Evolutionary conservation across 2,329 filamentous ascomycete species (phyloP).

Genomic region (Elsinoe australis): DNA sequence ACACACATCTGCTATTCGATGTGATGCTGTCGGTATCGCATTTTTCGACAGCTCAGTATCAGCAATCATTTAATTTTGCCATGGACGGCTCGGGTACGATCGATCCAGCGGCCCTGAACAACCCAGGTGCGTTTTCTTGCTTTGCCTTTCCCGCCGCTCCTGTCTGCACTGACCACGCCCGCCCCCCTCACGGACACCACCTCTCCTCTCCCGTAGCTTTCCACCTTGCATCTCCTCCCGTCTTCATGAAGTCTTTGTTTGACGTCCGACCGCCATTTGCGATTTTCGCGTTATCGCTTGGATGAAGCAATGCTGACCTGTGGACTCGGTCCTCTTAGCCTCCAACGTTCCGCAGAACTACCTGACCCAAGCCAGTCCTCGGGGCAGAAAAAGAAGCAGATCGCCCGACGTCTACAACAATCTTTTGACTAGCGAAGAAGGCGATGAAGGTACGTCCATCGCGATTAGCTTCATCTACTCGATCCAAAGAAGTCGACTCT

Average conservation of each 20-base stretch:
- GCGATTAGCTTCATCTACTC: too few species aligned
- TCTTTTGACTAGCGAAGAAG: conserved; percentile 41
- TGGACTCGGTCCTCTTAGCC: conserved; percentile 28
- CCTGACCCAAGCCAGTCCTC: conserved; percentile 46
- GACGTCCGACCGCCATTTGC: background rate
- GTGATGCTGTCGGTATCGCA: conserved; percentile 34
- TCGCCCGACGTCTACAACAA: conserved; percentile 57
- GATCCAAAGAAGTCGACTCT: too few species aligned
- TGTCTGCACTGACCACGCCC: conserved; percentile 18
- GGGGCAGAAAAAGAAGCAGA: conserved; percentile 71
- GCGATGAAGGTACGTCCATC: conserved; percentile 58
- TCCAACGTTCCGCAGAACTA: conserved; percentile 40
- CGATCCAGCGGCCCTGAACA: conserved; percentile 80
- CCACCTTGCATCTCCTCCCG: conserved; percentile 11
- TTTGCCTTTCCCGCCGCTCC: background rate
- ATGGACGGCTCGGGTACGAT: conserved; percentile 78
- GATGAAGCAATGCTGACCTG: conserved; percentile 29
- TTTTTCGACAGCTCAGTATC: conserved; percentile 26
- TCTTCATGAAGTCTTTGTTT: conserved; percentile 13
- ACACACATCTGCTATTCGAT: conserved; percentile 20
- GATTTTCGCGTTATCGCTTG: background rate
- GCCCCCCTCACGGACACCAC: conserved; percentile 2
- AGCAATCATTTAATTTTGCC: conserved; percentile 26
- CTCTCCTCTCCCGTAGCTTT: background rate
- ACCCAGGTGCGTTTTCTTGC: conserved; percentile 52